phyloP scores from a whole-genome alignment of 1,139 yeast genomes.

The Scheffersomyces illinoinensis region DNA sequence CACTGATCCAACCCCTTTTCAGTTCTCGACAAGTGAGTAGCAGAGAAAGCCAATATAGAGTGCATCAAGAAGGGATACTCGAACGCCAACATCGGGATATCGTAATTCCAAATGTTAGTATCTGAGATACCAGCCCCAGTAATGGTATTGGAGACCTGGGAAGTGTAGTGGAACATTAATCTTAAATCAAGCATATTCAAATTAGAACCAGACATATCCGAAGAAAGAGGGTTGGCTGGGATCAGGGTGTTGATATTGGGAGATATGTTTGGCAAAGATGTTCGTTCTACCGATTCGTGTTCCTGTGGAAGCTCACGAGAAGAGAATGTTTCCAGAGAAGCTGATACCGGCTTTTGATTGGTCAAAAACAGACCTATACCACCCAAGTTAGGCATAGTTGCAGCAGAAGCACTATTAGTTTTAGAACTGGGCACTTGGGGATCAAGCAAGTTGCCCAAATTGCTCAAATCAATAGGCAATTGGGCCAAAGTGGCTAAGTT shows the following conservation, averaged over 20 bases:
- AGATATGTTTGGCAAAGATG: slow-evolving; percentile 25
- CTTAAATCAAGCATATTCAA: slow-evolving; percentile 77
- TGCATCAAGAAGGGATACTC: slow-evolving; percentile 91
- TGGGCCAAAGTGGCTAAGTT: slow-evolving; percentile 48
- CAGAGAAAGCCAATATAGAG: slow-evolving; percentile 83
- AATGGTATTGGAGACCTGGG: slow-evolving; percentile 81
- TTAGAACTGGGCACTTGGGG: neutral
- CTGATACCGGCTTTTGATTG: neutral
- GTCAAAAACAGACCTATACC: slow-evolving; percentile 1
- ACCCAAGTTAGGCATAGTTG: neutral
- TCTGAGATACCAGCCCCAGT: slow-evolving; percentile 91
- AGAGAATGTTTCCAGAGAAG: neutral
- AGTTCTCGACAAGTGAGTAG: slow-evolving; percentile 82
- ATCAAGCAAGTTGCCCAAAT: slow-evolving; percentile 33
- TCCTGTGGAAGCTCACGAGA: neutral
- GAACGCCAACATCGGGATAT: slow-evolving; percentile 86
- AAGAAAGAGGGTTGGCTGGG: slow-evolving; percentile 16
- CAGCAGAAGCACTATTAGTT: neutral
- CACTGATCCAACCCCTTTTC: slow-evolving; percentile 78
- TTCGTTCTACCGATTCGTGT: neutral
- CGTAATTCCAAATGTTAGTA: slow-evolving; percentile 82
- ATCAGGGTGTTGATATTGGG: slow-evolving; percentile 25
- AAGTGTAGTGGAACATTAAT: slow-evolving; percentile 84
- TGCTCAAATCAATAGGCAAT: slow-evolving; percentile 43
- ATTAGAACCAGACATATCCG: slow-evolving; percentile 16